A percentile compares a stretch with the other conserved stretches of the same genome.
Conservation (phyloP, 2,329 filamentous ascomycete genomes). For the Sphaerulina vaccinii region DNA sequence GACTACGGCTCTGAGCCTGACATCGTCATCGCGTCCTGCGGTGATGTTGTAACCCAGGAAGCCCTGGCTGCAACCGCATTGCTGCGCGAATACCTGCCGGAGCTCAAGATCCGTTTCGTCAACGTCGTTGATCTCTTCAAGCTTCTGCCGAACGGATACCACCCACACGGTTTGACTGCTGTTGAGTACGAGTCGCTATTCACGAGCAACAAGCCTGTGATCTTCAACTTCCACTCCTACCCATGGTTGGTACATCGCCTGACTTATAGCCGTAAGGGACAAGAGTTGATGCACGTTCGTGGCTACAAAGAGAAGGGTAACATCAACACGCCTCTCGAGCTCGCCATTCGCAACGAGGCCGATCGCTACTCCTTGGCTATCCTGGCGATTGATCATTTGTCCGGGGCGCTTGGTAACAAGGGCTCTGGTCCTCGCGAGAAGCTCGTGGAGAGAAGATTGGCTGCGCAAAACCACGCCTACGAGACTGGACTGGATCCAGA, state of each 20-base stretch:
- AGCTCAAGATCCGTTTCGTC: slow-evolving; percentile 74
- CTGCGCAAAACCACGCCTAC: slow-evolving; percentile 63
- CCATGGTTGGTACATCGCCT: slow-evolving; percentile 76
- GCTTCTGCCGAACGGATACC: slow-evolving; percentile 66
- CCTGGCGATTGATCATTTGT: slow-evolving; percentile 69
- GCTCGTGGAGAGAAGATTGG: slow-evolving; percentile 64
- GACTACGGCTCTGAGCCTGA: slow-evolving; percentile 68
- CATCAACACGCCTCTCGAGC: slow-evolving; percentile 75
- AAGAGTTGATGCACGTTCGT: slow-evolving; percentile 67
- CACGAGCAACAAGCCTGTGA: slow-evolving; percentile 68
- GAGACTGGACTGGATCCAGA: slow-evolving; percentile 69
- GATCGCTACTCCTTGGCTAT: slow-evolving; percentile 77
- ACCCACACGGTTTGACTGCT: slow-evolving; percentile 70
- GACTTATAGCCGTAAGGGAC: slow-evolving; percentile 71
- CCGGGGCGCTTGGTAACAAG: slow-evolving; percentile 59
- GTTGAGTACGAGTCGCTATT: slow-evolving; percentile 67
- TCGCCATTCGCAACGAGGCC: slow-evolving; percentile 74
- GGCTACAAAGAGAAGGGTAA: slow-evolving; percentile 83
- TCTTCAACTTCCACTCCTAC: slow-evolving; percentile 85
- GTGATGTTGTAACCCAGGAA: slow-evolving; percentile 73
- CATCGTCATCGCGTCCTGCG: slow-evolving; percentile 72
- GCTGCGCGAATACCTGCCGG: slow-evolving; percentile 67
- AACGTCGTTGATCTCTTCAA: slow-evolving; percentile 82
- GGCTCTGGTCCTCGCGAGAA: slow-evolving; percentile 62
- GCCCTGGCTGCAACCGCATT: slow-evolving; percentile 72